A percentile compares a stretch with the other conserved stretches of the same genome.
Evolutionary conservation across 2,329 filamentous ascomycete species (phyloP).

Genomic region (Capronia americana): DNA sequence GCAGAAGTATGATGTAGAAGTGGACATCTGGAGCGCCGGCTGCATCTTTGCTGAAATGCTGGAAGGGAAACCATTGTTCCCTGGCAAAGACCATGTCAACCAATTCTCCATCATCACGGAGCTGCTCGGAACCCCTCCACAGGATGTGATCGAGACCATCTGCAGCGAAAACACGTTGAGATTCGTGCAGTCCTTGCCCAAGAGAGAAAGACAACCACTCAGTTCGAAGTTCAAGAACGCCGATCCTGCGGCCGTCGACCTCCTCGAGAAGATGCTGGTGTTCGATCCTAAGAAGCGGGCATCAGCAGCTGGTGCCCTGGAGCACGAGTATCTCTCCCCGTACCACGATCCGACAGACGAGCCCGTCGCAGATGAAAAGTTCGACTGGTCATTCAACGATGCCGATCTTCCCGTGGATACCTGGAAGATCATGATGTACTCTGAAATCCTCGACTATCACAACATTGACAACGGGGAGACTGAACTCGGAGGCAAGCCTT

Average conservation of each 20-base stretch:
- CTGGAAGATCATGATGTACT: conserved; percentile 99
- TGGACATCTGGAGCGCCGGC: conserved; percentile 98
- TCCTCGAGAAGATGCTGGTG: conserved; percentile 95
- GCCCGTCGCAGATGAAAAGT: conserved; percentile 94
- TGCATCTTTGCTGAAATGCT: conserved; percentile 99
- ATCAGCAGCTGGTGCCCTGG: conserved; percentile 81
- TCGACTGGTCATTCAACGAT: conserved; percentile 99
- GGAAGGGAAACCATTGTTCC: conserved; percentile 96
- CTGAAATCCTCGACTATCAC: conserved; percentile 97
- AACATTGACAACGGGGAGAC: conserved; percentile 71
- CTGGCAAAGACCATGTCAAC: conserved; percentile 98
- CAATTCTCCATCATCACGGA: conserved; percentile 99
- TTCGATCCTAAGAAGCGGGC: conserved; percentile 98
- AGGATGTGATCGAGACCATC: conserved; percentile 98
- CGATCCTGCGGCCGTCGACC: conserved; percentile 87
- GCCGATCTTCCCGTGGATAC: conserved; percentile 96
- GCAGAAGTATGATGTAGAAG: conserved; percentile 99
- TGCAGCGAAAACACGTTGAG: conserved; percentile 97
- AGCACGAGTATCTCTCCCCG: conserved; percentile 90
- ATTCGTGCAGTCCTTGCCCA: conserved; percentile 96
- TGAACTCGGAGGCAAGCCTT: conserved; percentile 36
- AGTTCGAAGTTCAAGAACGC: conserved; percentile 93
- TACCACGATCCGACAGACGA: conserved; percentile 98
- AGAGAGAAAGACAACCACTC: conserved; percentile 88
- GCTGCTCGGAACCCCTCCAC: conserved; percentile 90